Base-by-base conservation (phyloP, 441 rosid species). In the Corymbia citriodora region DNA sequence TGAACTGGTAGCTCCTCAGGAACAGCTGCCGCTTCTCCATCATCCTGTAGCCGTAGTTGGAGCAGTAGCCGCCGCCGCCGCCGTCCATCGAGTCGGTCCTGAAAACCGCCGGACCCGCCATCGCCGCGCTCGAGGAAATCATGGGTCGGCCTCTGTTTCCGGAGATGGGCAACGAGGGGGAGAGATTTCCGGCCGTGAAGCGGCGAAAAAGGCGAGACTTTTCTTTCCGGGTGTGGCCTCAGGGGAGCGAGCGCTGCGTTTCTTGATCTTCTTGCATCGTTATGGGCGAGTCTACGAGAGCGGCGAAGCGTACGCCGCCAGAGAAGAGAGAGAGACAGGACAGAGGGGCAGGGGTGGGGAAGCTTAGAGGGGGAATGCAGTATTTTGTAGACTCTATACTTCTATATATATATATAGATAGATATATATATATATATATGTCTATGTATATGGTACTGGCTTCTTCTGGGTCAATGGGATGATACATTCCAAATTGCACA, bases 1-100 rank as follows among this genome's bases (percentile, higher is more conserved):
- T 92, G 95, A 97, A 97, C 89, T 95, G 97, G 89, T 97, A 96
- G 94, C 99, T 97, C 89, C 97, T 93, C 33, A 97, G 91, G 92
- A 97, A 97, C 92, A 96, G 25, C 94, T 94, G 97, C 81, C 99
- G 92, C 96, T 96, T 96, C 95, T 96, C 99, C 93, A 94, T 89
- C 95, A 93, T 92, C 92, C 88, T 70, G 90, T 70, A 90, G 82
- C 31, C 54, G 70, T 89, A 89, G 61, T 21, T 18, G 63, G 36
- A 55, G 85, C 59, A 88, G 89, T 81, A 90, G 94, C 63, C 92
- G 87, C 72, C 40, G 49, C 90, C 91, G 25, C 27, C 21, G 83
- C 83, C 40, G 49, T 61, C 72, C 52, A 85, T 81, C 29, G 82
- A 72, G 29, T 74, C 89, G 23, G 90, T 90, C 53, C 92, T 90